Evolutionary conservation across 345 rosid species (phyloP).

Genomic region (Sonneratia alba): DNA sequence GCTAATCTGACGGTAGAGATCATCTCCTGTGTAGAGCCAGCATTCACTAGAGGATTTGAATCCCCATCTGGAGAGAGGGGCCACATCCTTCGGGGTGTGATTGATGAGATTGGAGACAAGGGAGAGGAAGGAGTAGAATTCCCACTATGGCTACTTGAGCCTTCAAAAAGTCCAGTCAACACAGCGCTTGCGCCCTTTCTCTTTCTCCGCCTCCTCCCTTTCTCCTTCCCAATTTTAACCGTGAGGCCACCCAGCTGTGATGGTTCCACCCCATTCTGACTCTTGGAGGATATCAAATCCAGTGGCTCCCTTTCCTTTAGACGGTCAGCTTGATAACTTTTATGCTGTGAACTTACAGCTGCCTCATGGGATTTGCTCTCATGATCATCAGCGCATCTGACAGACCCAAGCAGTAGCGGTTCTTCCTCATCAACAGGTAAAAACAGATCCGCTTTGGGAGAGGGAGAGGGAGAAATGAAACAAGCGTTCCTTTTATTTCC

Average conservation of each 20-base stretch:
- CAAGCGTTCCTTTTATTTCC: slow-evolving; percentile 16
- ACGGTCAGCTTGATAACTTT: slow-evolving; percentile 12
- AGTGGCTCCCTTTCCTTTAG: slow-evolving; percentile 15
- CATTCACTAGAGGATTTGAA: slow-evolving; percentile 23
- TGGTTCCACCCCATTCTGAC: slow-evolving; percentile 21
- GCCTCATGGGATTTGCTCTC: slow-evolving; percentile 8
- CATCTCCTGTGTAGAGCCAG: not conserved
- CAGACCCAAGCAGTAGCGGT: slow-evolving; percentile 17
- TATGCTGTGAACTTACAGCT: slow-evolving; percentile 10
- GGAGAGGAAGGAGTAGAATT: slow-evolving; percentile 90
- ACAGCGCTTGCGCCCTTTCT: slow-evolving; percentile 42
- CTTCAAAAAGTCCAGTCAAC: slow-evolving; percentile 37
- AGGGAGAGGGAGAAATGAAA: slow-evolving; percentile 21
- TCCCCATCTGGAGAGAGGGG: slow-evolving; percentile 26
- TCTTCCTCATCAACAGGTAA: slow-evolving; percentile 28
- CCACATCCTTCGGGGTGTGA: slow-evolving; percentile 11
- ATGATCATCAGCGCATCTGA: slow-evolving; percentile 14
- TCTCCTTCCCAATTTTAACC: slow-evolving; percentile 50
- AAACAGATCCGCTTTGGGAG: slow-evolving; percentile 29
- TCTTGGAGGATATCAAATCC: slow-evolving; percentile 19
- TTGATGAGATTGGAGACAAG: slow-evolving; percentile 39
- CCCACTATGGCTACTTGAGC: slow-evolving; percentile 86
- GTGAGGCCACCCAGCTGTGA: slow-evolving; percentile 44
- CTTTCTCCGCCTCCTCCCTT: slow-evolving; percentile 64
- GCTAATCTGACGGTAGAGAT: not conserved